Evolutionary conservation across 306 rosid species (phyloP), one percentile per base, ranked within the genome.

Genomic region (Trichosanthes truncata): DNA sequence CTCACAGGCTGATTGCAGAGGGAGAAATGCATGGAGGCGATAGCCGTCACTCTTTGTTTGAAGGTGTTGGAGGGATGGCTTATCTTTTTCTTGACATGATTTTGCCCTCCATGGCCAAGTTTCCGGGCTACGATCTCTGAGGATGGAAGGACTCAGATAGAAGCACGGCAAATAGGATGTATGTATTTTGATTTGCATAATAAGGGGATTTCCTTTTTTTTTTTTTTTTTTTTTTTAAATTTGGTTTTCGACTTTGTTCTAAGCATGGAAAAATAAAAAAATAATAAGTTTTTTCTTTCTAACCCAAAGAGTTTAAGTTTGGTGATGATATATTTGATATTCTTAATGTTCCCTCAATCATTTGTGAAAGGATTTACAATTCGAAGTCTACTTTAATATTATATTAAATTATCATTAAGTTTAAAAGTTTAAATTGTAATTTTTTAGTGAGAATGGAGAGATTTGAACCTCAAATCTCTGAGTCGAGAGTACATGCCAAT

Each of bases 41-140:
- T 81, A 87, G 84, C 13, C 90, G 93, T 46, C 82, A 85, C 77
- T 92, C 97, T 18, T 74, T 92, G 73, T 90, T 89, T 40, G 93
- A 94, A 88, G 97, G 98, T 52, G 74, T 88, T 80, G 98, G 93
- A 82, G 98, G 94, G 79, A 86, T 92, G 98, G 82, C 92, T 31
- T 76, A 78, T 77, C 83, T 87, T 57, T 88, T 86, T 80, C 60
- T 94, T 26, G 98, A 94, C 87, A 84, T 92, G 89, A 63, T 76
- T 76, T 91, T 86, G 52, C 97, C 94, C 35, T 83, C 88, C 61
- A 77, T 36, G 71, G 89, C 93, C 0, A 86, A 87, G 83, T 94
- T 92, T 78, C 97, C 94, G 41, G 98, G 81, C 21, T 92, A 88
- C 84, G 91, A 90, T 85, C 85, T 88, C 45, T 74, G 45, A 74